Conservation (phyloP, 2,329 filamentous ascomycete genomes). For the Penicillium sp. region DNA sequence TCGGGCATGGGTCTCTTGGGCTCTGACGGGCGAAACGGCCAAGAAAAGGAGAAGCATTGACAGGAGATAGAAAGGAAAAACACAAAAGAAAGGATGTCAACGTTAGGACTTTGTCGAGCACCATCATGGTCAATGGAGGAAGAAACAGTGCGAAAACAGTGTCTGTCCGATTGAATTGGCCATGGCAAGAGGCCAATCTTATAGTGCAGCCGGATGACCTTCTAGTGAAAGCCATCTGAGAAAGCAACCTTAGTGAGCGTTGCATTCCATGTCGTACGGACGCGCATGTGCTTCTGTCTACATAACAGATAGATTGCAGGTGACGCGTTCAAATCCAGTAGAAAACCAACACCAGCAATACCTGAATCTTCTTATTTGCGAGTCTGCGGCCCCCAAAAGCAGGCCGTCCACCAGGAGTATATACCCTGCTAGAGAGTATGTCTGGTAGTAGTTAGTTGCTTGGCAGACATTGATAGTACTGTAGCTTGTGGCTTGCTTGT, state of each 20-base stretch:
- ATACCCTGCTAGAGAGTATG: conserved; percentile 2
- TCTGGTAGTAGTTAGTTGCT: not conserved
- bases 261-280: not conserved
- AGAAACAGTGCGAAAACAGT: not conserved
- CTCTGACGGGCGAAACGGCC: conserved; percentile 3
- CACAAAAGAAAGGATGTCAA: not conserved
- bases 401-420: not conserved
- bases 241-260: conserved; percentile 3
- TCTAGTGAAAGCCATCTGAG: not conserved
- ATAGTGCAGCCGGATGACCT: conserved; percentile 1
- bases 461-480: conserved; percentile 1
- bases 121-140: not conserved
- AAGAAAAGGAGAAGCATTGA: conserved; percentile 4
- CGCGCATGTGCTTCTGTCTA: not conserved
- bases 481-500: conserved; percentile 1
- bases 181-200: not conserved
- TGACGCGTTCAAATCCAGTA: conserved; percentile 1
- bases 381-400: not conserved
- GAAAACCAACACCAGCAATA: not conserved
- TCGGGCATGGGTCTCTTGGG: conserved; percentile 11
- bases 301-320: conserved; percentile 2
- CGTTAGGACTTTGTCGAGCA: conserved; percentile 1
- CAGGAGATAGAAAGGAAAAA: conserved; percentile 5
- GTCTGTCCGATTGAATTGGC: conserved; percentile 3
- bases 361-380: not conserved